These are phyloP conservation scores for Penicillium psychrosexuale DNA, from an alignment of 2,329 filamentous ascomycete genomes.

Conservation along the genomic window DNA sequence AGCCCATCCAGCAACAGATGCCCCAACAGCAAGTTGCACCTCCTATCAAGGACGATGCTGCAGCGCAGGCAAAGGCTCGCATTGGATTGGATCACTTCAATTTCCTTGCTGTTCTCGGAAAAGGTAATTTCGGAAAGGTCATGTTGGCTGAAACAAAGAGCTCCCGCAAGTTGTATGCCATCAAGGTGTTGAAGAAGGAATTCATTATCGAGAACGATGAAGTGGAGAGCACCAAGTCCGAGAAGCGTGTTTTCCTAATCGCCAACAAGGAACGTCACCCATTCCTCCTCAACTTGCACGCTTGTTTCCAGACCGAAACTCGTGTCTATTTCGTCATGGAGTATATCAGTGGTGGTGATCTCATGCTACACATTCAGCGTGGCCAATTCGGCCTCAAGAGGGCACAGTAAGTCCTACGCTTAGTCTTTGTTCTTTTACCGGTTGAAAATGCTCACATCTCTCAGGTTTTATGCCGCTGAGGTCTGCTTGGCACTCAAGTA, in stretches of 20 bases:
- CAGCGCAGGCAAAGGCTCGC: conserved; percentile 51
- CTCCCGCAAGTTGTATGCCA: conserved; percentile 87
- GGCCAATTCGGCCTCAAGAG: conserved; percentile 94
- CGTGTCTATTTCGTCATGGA: conserved; percentile 99
- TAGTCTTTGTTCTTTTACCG: background rate
- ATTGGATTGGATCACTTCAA: conserved; percentile 99
- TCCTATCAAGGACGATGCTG: conserved; percentile 30
- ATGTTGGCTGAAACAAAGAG: conserved; percentile 98
- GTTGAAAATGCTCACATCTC: conserved; percentile 15
- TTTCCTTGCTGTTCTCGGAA: conserved; percentile 94
- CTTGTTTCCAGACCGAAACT: conserved; percentile 98
- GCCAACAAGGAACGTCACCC: conserved; percentile 96
- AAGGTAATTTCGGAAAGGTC: conserved; percentile 99
- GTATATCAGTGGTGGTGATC: conserved; percentile 95
- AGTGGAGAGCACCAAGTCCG: conserved; percentile 94
- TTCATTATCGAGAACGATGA: conserved; percentile 99
- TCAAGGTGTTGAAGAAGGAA: conserved; percentile 99
- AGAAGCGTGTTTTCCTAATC: conserved; percentile 95
- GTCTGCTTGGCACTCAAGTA: conserved; percentile 97
- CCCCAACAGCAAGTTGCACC: conserved; percentile 20
- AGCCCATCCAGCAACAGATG: conserved; percentile 21
- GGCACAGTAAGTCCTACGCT: conserved; percentile 68
- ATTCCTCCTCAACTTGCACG: conserved; percentile 90
- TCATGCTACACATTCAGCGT: conserved; percentile 98
- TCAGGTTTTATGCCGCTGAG: conserved; percentile 91